A percentile compares a stretch with the other conserved stretches of the same genome.
Conservation (phyloP, 2,329 filamentous ascomycete species). For the Neonectria coccinea region DNA sequence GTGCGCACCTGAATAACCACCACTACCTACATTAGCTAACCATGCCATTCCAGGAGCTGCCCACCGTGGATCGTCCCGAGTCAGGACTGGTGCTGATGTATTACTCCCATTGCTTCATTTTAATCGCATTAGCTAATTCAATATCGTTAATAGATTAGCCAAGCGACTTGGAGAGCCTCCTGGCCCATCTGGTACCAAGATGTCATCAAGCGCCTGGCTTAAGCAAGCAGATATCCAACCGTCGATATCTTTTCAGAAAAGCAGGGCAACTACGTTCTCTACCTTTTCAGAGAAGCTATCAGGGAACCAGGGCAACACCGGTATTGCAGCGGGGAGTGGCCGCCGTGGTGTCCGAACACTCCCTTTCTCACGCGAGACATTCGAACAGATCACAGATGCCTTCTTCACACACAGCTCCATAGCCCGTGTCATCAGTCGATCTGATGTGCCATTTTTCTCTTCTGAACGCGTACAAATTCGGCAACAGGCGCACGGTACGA, state of each 20-base stretch:
- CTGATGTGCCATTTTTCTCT: slow-evolving; percentile 18
- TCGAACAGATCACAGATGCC: background rate
- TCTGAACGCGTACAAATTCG: background rate
- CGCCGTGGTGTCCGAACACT: slow-evolving; percentile 5
- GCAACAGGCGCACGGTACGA: background rate
- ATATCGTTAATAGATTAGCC: background rate
- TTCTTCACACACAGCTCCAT: slow-evolving; percentile 13
- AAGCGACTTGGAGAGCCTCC: background rate
- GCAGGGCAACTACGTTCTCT: background rate
- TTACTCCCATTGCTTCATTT: background rate
- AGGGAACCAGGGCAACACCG: background rate
- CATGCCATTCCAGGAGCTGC: background rate
- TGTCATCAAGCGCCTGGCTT: background rate
- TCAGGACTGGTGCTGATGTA: background rate
- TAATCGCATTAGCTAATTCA: background rate
- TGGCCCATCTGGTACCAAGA: background rate
- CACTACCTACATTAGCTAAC: background rate
- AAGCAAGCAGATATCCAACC: background rate
- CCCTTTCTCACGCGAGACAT: slow-evolving; percentile 11
- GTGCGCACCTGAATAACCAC: background rate
- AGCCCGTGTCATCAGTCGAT: slow-evolving; percentile 10
- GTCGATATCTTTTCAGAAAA: background rate
- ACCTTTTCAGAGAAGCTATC: background rate
- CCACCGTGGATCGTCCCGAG: background rate
- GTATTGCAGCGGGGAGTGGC: background rate